Base-by-base conservation (phyloP, 495 filamentous ascomycete genomes). In the Penicillium pancosmium region DNA sequence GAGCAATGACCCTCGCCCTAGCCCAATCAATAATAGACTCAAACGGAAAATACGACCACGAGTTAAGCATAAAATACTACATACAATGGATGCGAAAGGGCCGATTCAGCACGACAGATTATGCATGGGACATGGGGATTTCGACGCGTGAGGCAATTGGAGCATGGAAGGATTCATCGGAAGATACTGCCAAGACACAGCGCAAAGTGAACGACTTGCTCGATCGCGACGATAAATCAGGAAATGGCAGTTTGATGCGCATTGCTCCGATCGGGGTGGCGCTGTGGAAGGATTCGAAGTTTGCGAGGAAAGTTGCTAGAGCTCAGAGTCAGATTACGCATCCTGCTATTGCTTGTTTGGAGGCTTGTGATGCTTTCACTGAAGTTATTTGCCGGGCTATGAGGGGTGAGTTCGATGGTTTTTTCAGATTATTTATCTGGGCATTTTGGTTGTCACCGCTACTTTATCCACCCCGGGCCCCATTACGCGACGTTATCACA, bases 171-270 rank as follows among this genome's bases (percentile, higher is more conserved):
- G 19, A 55, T 6, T 2, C 41, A 38, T 1, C 56, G 61, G 1
- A 19, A 44, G n/a, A 16, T 9, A 44, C 16, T 38, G 36, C 36
- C 15, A 38, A 25, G 19, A 59, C 61, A 6, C 64, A 66, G 50
- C 9, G 16, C 18, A 31, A 25, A 13, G 48, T 70, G 16, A 51
- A 48, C 16, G 21, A 11, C 16, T 53, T 54, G 36, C 55, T 72
- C 1, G 50, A 62, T 23, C 3, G 19, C 9, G 62, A 71, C 27
- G 35, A 48, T 1, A 25, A 47, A 0, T 77, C 73, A 2, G 79
- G 79, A 0, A 82, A 82, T 52, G 80, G 80, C 12, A 74, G 70
- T 38, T 61, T 82, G 48, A 82, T 82, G 78, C 63, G 80, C 13
- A 73, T 78, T 33, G 60, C 73, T 0, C 74, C 78, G 0, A 60